These are phyloP conservation scores for Theileria parva DNA, from an alignment of 169 alveolate species.

Conservation along the genomic window DNA sequence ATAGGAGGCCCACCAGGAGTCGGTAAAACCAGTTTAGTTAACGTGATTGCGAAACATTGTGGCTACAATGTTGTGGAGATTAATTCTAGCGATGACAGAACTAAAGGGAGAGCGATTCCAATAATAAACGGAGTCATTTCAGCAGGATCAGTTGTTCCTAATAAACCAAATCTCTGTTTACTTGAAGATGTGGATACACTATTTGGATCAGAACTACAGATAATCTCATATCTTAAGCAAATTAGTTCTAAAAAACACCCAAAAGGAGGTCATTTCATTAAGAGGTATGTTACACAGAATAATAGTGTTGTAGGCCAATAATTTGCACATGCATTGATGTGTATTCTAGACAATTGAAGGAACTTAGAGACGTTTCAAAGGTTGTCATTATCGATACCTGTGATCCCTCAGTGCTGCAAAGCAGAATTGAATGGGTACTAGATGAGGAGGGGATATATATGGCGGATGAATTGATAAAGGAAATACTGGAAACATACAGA, in stretches of 20 bases:
- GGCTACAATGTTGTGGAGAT: slow-evolving; percentile 92
- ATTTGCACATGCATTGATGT: slow-evolving; percentile 95
- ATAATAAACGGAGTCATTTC: slow-evolving; percentile 69
- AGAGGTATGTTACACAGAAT: slow-evolving; percentile 47
- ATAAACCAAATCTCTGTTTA: slow-evolving; percentile 77
- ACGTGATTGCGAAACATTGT: slow-evolving; percentile 82
- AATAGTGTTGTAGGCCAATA: slow-evolving; percentile 84
- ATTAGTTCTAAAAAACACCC: slow-evolving; percentile 34
- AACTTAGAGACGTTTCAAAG: slow-evolving; percentile 72
- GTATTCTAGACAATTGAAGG: slow-evolving; percentile 73
- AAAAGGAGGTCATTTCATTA: slow-evolving; percentile 51
- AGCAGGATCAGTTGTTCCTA: slow-evolving; percentile 66
- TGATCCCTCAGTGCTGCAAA: slow-evolving; percentile 54
- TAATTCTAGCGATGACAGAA: slow-evolving; percentile 95
- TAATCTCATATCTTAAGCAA: slow-evolving; percentile 48
- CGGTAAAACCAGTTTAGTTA: slow-evolving; percentile 73
- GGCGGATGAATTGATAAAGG: slow-evolving; percentile 57
- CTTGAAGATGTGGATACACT: slow-evolving; percentile 97
- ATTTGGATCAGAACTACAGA: slow-evolving; percentile 87
- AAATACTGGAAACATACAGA: slow-evolving; percentile 64
- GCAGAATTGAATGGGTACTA: slow-evolving; percentile 65
- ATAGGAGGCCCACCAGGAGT: slow-evolving; percentile 80
- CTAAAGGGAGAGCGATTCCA: slow-evolving; percentile 77
- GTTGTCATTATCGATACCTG: slow-evolving; percentile 71
- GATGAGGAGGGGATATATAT: slow-evolving; percentile 63